phyloP scores from a whole-genome alignment of 495 filamentous ascomycete species.

The Penicillium manginii region DNA sequence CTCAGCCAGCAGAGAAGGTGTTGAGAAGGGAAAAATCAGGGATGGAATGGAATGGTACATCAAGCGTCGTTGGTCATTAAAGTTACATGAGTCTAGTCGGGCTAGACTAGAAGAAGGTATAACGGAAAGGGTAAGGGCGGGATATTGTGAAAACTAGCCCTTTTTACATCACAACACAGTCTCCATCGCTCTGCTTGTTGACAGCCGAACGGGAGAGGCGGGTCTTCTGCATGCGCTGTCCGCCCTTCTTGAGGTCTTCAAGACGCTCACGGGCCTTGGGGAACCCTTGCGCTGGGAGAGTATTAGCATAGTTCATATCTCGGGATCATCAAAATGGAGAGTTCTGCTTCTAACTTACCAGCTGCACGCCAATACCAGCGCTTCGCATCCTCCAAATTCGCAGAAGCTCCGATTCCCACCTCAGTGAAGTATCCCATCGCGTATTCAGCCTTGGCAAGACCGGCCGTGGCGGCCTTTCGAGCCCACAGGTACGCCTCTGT shows the following conservation, averaged over 20 bases:
- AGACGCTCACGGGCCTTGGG: slow-evolving; percentile 89
- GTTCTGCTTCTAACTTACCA: slow-evolving; percentile 63
- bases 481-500: slow-evolving; percentile 98
- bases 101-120: slow-evolving; percentile 5
- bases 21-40: slow-evolving; percentile 8
- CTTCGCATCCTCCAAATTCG: slow-evolving; percentile 92
- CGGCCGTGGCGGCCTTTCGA: slow-evolving; percentile 82
- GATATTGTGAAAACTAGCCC: slow-evolving; percentile 5
- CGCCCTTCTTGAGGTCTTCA: slow-evolving; percentile 85
- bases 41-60: slow-evolving; percentile 7
- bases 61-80: slow-evolving; percentile 4
- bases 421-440: slow-evolving; percentile 98
- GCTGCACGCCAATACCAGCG: slow-evolving; percentile 98
- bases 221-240: slow-evolving; percentile 72
- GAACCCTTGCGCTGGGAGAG: slow-evolving; percentile 78
- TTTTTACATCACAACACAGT: slow-evolving; percentile 79
- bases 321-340: background rate
- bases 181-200: slow-evolving; percentile 78
- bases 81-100: slow-evolving; percentile 5
- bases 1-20: background rate
- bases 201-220: slow-evolving; percentile 81
- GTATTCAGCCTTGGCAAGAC: slow-evolving; percentile 90
- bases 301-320: background rate
- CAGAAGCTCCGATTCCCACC: slow-evolving; percentile 85
- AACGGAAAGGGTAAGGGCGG: slow-evolving; percentile 4